Conservation (phyloP, 2,329 filamentous ascomycete genomes). For the Xylaria sp. region DNA sequence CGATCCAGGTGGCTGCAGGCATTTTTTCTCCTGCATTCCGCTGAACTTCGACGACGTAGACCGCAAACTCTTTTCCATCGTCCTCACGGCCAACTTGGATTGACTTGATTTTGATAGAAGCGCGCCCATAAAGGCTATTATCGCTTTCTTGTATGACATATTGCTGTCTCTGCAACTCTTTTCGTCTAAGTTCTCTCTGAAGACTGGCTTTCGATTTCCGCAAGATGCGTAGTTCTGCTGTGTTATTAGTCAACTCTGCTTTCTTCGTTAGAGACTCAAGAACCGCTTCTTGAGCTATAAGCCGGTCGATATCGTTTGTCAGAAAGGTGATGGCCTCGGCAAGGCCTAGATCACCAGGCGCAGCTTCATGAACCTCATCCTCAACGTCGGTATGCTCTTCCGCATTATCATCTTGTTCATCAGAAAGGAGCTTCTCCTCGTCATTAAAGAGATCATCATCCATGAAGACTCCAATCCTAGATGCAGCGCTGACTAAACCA, state of each 20-base stretch:
- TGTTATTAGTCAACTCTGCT: slow-evolving; percentile 96
- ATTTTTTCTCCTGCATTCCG: slow-evolving; percentile 93
- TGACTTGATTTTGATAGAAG: slow-evolving; percentile 87
- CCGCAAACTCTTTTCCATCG: slow-evolving; percentile 90
- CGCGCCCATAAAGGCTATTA: slow-evolving; percentile 93
- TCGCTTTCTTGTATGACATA: slow-evolving; percentile 98
- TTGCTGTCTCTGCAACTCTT: slow-evolving; percentile 95
- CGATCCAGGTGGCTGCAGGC: slow-evolving; percentile 93
- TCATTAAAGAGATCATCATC: slow-evolving; percentile 94
- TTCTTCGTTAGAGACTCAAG: slow-evolving; percentile 92
- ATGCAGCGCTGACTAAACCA: slow-evolving; percentile 87
- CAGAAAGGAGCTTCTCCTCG: slow-evolving; percentile 84
- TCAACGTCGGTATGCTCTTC: slow-evolving; percentile 68
- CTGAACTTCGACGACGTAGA: slow-evolving; percentile 93
- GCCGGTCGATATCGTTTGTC: slow-evolving; percentile 89
- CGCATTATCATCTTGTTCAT: slow-evolving; percentile 80
- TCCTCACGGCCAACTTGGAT: slow-evolving; percentile 93
- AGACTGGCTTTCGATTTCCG: slow-evolving; percentile 94
- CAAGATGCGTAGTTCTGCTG: slow-evolving; percentile 88
- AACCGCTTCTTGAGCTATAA: slow-evolving; percentile 87
- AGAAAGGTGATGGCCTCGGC: slow-evolving; percentile 91
- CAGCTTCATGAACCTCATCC: slow-evolving; percentile 92
- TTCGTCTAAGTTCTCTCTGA: slow-evolving; percentile 89
- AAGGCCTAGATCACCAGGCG: slow-evolving; percentile 90
- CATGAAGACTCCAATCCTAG: slow-evolving; percentile 89